phyloP scores from a whole-genome alignment of 495 filamentous ascomycete species.

The Terfezia claveryi region DNA sequence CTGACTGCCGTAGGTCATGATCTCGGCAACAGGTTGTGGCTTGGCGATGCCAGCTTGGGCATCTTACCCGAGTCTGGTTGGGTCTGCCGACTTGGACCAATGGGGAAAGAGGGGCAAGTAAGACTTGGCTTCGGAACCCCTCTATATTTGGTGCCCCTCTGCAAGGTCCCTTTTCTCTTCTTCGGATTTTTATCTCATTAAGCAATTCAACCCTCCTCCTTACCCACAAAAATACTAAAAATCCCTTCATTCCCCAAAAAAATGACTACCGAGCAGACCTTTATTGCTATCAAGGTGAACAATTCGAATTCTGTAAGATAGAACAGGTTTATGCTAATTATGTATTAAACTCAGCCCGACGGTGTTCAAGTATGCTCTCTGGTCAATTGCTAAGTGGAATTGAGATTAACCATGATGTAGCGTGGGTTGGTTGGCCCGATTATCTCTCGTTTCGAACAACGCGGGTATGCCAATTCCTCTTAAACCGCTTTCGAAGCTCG shows the following conservation, averaged over 20 bases:
- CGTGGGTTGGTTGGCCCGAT: conserved; percentile 92
- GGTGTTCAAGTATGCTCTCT: conserved; percentile 68
- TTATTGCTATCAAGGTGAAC: conserved; percentile 64
- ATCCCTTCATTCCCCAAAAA: not conserved
- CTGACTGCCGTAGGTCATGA: no score
- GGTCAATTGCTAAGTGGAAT: not conserved
- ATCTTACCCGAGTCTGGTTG: not conserved
- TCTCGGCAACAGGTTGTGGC: no score
- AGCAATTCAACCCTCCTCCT: not conserved
- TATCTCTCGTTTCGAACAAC: conserved; percentile 88
- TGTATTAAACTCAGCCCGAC: conserved; percentile 43
- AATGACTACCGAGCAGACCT: conserved; percentile 31
- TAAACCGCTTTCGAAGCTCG: no score
- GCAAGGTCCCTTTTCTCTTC: not conserved
- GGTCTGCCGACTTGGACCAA: not conserved
- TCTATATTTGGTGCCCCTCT: not conserved
- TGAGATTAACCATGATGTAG: conserved; percentile 26
- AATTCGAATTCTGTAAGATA: not conserved
- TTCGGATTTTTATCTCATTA: not conserved
- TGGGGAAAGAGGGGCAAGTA: not conserved
- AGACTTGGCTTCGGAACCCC: not conserved
- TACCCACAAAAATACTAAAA: not conserved
- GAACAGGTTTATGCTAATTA: not conserved
- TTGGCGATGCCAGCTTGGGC: not conserved
- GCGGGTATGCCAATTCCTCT: conserved; percentile 37